A percentile compares a stretch with the other conserved stretches of the same genome.
Evolutionary conservation across 2,329 filamentous ascomycete species (phyloP).

Genomic region (Coccinonectria pachysandricola): DNA sequence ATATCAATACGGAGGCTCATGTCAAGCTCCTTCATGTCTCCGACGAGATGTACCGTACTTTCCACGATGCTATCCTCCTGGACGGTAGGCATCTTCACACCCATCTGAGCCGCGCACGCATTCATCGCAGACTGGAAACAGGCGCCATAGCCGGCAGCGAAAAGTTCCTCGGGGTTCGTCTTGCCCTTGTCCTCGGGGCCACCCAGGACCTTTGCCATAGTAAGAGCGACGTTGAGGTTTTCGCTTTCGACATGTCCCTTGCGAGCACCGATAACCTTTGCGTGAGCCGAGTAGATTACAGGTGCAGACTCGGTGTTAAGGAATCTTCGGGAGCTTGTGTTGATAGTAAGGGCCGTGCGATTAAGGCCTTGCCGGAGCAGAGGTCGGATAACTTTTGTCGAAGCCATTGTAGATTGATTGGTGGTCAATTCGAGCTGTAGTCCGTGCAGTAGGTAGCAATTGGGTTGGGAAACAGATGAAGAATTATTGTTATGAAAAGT

Average conservation of each 20-base stretch:
- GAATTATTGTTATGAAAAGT: too few species aligned
- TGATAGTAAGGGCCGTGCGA: too few species aligned
- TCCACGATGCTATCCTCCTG: conserved; percentile 28
- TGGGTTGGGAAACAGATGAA: too few species aligned
- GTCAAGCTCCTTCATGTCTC: conserved; percentile 33
- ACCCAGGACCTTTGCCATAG: conserved; percentile 33
- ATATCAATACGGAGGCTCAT: conserved; percentile 34
- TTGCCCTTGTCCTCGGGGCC: conserved; percentile 28
- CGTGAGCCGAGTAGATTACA: conserved; percentile 26
- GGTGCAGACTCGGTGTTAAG: conserved; percentile 30
- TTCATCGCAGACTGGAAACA: conserved; percentile 39
- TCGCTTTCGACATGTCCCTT: conserved; percentile 19
- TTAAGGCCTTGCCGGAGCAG: too few species aligned
- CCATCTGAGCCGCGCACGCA: conserved; percentile 27
- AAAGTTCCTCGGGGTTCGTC: conserved; percentile 37
- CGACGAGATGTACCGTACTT: conserved; percentile 32
- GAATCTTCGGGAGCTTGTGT: too few species aligned
- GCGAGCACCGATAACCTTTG: conserved; percentile 29
- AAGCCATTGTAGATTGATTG: too few species aligned
- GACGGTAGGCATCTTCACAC: conserved; percentile 29
- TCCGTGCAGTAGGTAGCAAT: too few species aligned
- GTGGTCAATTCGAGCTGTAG: too few species aligned
- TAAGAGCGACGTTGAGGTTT: conserved; percentile 24
- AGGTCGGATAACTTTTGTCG: too few species aligned
- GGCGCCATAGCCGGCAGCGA: conserved; percentile 36